A percentile compares a stretch with the other conserved stretches of the same genome.
Conservation (phyloP, 805 yeast genomes). For the Wickerhamomyces sydowiorum region DNA sequence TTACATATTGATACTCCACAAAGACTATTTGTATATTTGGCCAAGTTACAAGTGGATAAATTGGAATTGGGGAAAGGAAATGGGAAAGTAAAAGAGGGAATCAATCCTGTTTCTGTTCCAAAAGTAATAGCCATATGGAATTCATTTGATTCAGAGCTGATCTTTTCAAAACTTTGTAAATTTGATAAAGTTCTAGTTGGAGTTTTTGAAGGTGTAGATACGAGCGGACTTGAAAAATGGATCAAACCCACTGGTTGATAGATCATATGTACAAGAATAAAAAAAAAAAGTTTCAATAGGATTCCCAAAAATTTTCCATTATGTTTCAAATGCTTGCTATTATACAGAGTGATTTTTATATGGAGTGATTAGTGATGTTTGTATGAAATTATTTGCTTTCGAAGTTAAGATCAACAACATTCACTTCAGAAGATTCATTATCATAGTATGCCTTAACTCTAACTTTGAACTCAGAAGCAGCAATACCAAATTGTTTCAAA, state of each 20-base stretch:
- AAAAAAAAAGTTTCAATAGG: too few species aligned
- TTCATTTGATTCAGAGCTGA: not conserved
- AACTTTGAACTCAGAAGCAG: conserved; percentile 87
- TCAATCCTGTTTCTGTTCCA: too few species aligned
- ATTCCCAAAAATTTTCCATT: too few species aligned
- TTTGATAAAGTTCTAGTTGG: not conserved
- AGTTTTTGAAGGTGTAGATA: not conserved
- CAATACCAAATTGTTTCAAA: conserved; percentile 92
- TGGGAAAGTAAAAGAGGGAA: too few species aligned
- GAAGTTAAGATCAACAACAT: conserved; percentile 29
- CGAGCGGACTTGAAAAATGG: not conserved
- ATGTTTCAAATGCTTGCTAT: not conserved
- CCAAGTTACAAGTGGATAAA: not conserved
- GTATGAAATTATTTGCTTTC: conserved; percentile 9
- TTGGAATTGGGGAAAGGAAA: too few species aligned
- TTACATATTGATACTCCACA: not conserved
- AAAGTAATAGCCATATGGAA: not conserved
- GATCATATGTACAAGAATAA: too few species aligned
- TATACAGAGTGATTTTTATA: not conserved
- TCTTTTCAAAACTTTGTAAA: not conserved
- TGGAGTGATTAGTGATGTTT: not conserved
- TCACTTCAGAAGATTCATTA: conserved; percentile 40
- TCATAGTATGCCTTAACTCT: conserved; percentile 73
- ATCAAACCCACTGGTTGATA: not conserved
- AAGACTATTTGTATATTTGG: not conserved